These are phyloP conservation scores for Tricholoma bakamatsutake DNA, from an alignment of 768 basidiomycete genomes.

Conservation along the genomic window DNA sequence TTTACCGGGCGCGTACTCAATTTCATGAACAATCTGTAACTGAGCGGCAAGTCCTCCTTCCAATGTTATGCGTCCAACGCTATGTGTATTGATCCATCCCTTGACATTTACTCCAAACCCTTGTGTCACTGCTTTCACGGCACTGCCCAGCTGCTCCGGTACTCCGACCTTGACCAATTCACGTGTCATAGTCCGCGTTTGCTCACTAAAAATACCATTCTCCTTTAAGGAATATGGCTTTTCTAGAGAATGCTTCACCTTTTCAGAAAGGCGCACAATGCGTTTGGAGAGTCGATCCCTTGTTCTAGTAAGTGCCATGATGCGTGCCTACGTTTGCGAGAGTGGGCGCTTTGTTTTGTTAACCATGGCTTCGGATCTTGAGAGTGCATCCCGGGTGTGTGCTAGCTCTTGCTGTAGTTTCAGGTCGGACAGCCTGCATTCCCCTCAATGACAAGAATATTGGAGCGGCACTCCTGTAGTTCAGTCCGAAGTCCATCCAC, in stretches of 20 bases:
- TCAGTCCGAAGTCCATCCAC: too few species aligned
- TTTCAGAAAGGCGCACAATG: not conserved
- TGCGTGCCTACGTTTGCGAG: not conserved
- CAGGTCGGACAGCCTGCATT: not conserved
- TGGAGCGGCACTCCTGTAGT: too few species aligned
- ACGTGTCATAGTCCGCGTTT: not conserved
- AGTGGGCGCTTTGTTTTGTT: not conserved
- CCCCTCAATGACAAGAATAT: too few species aligned
- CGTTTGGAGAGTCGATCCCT: not conserved
- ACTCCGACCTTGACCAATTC: not conserved
- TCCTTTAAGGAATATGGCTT: not conserved
- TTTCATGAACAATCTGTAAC: conserved; percentile 13
- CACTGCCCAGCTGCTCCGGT: not conserved
- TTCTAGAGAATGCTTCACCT: too few species aligned
- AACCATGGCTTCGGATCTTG: too few species aligned
- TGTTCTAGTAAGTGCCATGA: not conserved
- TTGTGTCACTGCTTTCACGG: not conserved
- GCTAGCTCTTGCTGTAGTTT: not conserved
- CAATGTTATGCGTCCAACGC: not conserved
- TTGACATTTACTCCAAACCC: not conserved
- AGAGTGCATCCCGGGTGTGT: too few species aligned
- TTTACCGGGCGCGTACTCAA: not conserved
- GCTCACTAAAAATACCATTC: not conserved
- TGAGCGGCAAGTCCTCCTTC: conserved; percentile 15
- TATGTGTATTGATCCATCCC: too few species aligned